phyloP scores from a whole-genome alignment of 495 filamentous ascomycete species.

The Glutinoglossum americanum region DNA sequence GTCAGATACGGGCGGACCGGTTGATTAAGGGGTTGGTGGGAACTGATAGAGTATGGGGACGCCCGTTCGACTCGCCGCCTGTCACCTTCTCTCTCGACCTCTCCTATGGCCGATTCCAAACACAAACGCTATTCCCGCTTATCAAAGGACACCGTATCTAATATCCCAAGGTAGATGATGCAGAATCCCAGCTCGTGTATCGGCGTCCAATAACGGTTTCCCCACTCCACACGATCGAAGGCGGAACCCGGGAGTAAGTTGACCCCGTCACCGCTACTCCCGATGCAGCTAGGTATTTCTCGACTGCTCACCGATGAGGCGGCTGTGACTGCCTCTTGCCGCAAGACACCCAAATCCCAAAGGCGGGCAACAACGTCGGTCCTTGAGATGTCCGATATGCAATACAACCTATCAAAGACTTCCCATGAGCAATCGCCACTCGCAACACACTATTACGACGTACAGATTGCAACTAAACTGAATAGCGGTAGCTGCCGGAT shows the following conservation, averaged over 20 bases:
- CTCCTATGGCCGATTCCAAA: neutral
- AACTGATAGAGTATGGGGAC: neutral
- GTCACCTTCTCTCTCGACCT: neutral
- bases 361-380: neutral
- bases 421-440: neutral
- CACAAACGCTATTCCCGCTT: neutral
- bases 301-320: neutral
- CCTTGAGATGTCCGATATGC: neutral
- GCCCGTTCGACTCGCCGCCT: neutral
- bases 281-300: neutral
- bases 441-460: neutral
- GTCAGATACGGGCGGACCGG: neutral
- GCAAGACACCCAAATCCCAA: neutral
- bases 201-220: neutral
- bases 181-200: neutral
- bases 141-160: neutral
- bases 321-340: neutral
- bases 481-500: neutral
- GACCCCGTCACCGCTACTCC: neutral
- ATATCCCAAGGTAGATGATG: neutral
- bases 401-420: neutral
- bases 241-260: neutral
- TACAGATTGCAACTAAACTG: neutral
- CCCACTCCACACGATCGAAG: neutral
- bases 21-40: neutral